Conservation (phyloP, 2,329 filamentous ascomycete genomes). For the Chrysosporium keratinophilum region DNA sequence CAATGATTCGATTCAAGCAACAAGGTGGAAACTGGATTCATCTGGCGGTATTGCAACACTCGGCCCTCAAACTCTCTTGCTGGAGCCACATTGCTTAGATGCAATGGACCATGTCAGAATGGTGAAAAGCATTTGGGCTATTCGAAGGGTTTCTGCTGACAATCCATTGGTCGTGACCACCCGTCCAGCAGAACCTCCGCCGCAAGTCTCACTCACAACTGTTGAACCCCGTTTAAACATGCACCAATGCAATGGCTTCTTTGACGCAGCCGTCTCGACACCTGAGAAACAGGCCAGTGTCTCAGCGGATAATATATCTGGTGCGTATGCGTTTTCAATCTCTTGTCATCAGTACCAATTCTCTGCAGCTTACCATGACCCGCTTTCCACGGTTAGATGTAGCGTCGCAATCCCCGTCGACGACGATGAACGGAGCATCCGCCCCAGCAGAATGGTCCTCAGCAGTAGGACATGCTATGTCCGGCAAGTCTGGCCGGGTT, state of each 20-base stretch:
- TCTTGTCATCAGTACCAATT: neutral
- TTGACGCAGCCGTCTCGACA: constrained; percentile 19
- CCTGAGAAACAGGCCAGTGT: constrained; percentile 1
- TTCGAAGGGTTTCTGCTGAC: constrained; percentile 13
- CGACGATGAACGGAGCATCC: constrained; percentile 24
- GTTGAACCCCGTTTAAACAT: constrained; percentile 37
- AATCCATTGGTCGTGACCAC: constrained; percentile 6
- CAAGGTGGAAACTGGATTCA: constrained; percentile 19
- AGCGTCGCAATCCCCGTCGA: constrained; percentile 20
- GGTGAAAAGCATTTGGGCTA: constrained; percentile 8
- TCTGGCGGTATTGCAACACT: constrained; percentile 20
- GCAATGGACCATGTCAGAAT: neutral
- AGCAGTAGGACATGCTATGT: constrained; percentile 41
- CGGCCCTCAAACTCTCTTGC: constrained; percentile 6
- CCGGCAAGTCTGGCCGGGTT: constrained; percentile 42
- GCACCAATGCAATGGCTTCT: constrained; percentile 34
- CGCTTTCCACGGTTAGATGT: constrained; percentile 1
- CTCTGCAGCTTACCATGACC: neutral
- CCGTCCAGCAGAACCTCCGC: constrained; percentile 14
- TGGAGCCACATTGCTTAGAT: neutral
- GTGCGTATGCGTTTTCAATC: constrained; percentile 3
- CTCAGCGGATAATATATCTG: neutral
- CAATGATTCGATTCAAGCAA: constrained; percentile 20
- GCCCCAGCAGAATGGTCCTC: constrained; percentile 38
- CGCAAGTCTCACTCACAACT: constrained; percentile 31